Percentiles rank a stretch among this genome's conserved stretches.
These are phyloP conservation scores for Neopestalotiopsis rosae DNA, from an alignment of 2,329 filamentous ascomycete genomes.

Conservation along the genomic window DNA sequence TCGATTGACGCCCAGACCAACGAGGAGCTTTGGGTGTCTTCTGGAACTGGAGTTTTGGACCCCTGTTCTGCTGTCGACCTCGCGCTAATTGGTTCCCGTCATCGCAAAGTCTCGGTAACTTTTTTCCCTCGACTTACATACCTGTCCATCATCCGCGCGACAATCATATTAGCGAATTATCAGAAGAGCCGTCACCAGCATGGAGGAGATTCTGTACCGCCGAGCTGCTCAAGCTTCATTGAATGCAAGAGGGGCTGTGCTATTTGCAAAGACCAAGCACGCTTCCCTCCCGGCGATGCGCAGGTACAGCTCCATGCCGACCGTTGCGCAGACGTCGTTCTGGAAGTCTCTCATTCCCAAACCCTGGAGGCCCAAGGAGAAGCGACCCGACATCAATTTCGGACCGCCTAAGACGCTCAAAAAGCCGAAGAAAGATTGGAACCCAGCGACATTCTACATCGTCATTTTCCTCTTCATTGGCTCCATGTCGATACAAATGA, in stretches of 20 bases:
- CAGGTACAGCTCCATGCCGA: conserved; percentile 48
- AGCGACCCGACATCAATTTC: conserved; percentile 39
- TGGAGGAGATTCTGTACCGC: conserved; percentile 25
- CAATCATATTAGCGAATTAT: not conserved
- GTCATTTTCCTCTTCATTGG: conserved; percentile 86
- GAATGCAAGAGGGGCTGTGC: conserved; percentile 15
- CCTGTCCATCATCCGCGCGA: not conserved
- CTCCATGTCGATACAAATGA: conserved; percentile 93
- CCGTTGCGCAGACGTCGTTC: conserved; percentile 62
- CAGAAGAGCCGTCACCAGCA: conserved; percentile 10
- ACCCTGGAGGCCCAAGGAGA: conserved; percentile 54
- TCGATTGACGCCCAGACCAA: not conserved
- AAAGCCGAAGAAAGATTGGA: conserved; percentile 68
- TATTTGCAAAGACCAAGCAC: conserved; percentile 11
- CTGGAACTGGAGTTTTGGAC: not conserved
- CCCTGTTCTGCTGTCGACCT: not conserved
- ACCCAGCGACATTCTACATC: conserved; percentile 83
- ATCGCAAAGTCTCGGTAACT: not conserved
- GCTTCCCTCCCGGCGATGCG: conserved; percentile 24
- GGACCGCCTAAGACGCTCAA: conserved; percentile 37
- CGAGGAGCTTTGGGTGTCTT: not conserved
- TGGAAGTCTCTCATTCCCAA: conserved; percentile 76
- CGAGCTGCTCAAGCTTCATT: conserved; percentile 24
- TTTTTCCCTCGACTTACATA: not conserved
- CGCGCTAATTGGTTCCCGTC: not conserved